Evolutionary conservation across 2,329 filamentous ascomycete genomes (phyloP), one percentile per base, ranked within the genome.

Genomic region (Penicillium sp.): DNA sequence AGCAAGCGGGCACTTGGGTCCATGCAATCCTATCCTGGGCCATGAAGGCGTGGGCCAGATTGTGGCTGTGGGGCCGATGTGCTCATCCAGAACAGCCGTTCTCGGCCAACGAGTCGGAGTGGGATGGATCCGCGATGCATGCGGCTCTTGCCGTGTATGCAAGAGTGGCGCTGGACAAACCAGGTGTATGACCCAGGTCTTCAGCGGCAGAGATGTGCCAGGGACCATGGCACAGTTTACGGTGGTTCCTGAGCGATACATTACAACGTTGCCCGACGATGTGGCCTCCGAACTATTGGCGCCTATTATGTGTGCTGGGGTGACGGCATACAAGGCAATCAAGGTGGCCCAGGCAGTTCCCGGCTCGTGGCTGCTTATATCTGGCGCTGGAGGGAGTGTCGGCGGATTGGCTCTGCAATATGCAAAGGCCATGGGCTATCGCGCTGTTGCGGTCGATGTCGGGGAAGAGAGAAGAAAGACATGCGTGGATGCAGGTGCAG

Each of bases 321-420:
- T 93, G 67, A 93, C 87, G 11, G 87, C 91, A 50, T 94, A 94
- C 78, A 91, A 89, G 73, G 87, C 84, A n/a, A 67, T 94, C 45
- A 94, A 94, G 73, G 87, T 93, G 68, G 88, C 86, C 0, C 81
- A 79, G 26, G 83, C 77, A 18, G 74, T 76, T 39, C 81, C 88
- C 2, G 87, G 88, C 20, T 81, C 94, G 67, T 83, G 75, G 26
- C 80, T 94, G 17, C 89, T 87, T 52, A 84, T 95, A 50, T 87
- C 94, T 47, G 89, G 89, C 60, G 88, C 87, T 18, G 87, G 87
- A 50, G 87, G 88, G 66, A 87, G 87, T 57, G 77, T 94, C 41
- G 88, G 87, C 19, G 82, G 77, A 40, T 73, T 94, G 50, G 88
- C 87, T 15, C 75, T 85, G 54, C 90, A 95, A 71, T 95, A 94